A percentile compares a stretch with the other conserved stretches of the same genome.
phyloP scores from a whole-genome alignment of 1,139 yeast species.

The Candida tropicalis region DNA sequence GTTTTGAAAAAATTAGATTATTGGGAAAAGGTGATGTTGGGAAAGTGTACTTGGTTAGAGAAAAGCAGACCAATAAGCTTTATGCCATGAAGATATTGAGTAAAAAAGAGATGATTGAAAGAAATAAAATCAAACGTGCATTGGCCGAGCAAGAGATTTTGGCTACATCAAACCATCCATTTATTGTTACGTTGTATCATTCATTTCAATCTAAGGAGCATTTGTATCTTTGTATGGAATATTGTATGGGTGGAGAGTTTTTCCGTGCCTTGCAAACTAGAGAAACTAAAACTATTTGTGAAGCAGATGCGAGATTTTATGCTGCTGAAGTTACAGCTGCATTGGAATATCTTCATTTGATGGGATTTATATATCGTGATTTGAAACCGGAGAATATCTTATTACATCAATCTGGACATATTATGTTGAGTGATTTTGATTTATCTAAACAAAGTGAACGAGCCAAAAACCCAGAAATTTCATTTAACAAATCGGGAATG shows the following conservation, averaged over 20 bases:
- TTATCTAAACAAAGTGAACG: conserved; percentile 86
- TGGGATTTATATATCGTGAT: conserved; percentile 96
- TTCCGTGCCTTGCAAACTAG: conserved; percentile 95
- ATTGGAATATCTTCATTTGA: conserved; percentile 86
- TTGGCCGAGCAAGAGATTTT: conserved; percentile 95
- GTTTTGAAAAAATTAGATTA: conserved; percentile 84
- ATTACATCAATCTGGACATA: conserved; percentile 94
- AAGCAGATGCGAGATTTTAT: conserved; percentile 88
- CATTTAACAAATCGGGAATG: conserved; percentile 24
- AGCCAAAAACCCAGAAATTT: conserved; percentile 57
- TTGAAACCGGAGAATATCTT: conserved; percentile 93
- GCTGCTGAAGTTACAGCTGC: conserved; percentile 99
- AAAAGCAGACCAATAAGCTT: conserved; percentile 69
- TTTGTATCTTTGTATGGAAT: conserved; percentile 96
- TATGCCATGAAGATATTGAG: conserved; percentile 93
- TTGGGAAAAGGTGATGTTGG: conserved; percentile 99
- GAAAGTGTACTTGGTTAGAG: conserved; percentile 88
- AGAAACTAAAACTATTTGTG: conserved; percentile 81
- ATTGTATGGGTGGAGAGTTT: conserved; percentile 99
- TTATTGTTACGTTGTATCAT: conserved; percentile 93
- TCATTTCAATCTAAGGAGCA: conserved; percentile 94
- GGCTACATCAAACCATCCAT: conserved; percentile 95
- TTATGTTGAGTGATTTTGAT: conserved; percentile 97
- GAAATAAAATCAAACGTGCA: conserved; percentile 93
- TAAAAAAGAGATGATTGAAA: conserved; percentile 91